These are phyloP conservation scores for Rubus idaeus DNA, from an alignment of 306 rosid genomes.

Conservation along the genomic window DNA sequence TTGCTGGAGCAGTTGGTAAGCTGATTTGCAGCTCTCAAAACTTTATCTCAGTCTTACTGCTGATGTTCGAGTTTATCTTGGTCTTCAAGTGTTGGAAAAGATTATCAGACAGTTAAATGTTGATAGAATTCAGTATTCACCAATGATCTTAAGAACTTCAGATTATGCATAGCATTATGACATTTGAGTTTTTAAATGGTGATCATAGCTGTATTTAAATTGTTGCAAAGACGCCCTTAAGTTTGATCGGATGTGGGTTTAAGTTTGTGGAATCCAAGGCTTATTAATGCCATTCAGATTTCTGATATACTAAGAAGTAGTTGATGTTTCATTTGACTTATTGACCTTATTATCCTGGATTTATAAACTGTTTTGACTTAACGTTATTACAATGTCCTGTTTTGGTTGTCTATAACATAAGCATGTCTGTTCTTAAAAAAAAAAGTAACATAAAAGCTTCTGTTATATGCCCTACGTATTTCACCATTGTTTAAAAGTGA, in stretches of 20 bases:
- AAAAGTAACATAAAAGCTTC: neutral
- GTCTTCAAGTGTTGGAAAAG: neutral
- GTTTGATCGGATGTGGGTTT: neutral
- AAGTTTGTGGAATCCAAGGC: neutral
- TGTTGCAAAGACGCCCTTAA: neutral
- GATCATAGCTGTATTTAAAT: neutral
- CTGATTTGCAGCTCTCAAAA: constrained; percentile 24
- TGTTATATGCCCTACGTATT: neutral
- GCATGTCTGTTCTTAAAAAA: neutral
- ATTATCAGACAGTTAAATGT: neutral
- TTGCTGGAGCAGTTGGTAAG: constrained; percentile 94
- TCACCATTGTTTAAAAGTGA: neutral
- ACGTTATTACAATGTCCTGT: neutral
- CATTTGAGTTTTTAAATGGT: neutral
- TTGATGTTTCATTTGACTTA: neutral
- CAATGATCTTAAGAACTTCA: constrained; percentile 7
- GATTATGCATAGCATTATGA: neutral
- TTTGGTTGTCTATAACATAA: neutral
- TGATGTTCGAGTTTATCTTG: constrained; percentile 11
- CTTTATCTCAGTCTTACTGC: constrained; percentile 14
- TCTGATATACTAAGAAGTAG: neutral
- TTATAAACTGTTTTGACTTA: neutral
- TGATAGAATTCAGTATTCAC: neutral
- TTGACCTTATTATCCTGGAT: neutral
- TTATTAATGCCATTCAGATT: neutral